Conservation (phyloP, 176 grass and related monocot genomes). For the Chloris gayana region DNA sequence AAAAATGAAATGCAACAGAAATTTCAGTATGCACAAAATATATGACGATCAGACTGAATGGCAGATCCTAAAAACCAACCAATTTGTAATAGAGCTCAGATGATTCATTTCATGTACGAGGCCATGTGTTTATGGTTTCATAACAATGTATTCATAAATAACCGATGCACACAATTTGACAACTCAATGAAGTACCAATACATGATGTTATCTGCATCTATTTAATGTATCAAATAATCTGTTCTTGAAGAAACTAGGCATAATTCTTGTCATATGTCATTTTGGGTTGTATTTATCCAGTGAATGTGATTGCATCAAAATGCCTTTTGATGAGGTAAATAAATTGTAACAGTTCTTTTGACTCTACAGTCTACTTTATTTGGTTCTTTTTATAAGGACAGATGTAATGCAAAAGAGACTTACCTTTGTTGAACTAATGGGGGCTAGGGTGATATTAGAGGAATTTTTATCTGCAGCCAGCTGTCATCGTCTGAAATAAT, state of each 20-base stretch:
- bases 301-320: neutral
- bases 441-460: neutral
- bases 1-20: constrained; percentile 17
- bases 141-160: neutral
- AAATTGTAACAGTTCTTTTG: neutral
- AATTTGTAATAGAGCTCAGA: neutral
- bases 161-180: constrained; percentile 1
- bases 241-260: constrained; percentile 7
- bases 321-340: neutral
- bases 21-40: constrained; percentile 2
- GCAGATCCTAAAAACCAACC: neutral
- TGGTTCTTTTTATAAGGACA: constrained; percentile 13
- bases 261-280: constrained; percentile 12
- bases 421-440: constrained; percentile 51
- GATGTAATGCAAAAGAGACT: neutral
- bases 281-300: neutral
- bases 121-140: constrained; percentile 24
- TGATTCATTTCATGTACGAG: neutral
- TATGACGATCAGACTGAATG: constrained; percentile 18
- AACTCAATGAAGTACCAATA: constrained; percentile 15
- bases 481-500: constrained; percentile 56
- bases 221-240: constrained; percentile 4
- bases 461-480: constrained; percentile 46
- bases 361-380: neutral
- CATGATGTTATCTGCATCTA: constrained; percentile 1